Conservation (phyloP, 768 basidiomycete species). For the Xerocomus brunneocitrinus region DNA sequence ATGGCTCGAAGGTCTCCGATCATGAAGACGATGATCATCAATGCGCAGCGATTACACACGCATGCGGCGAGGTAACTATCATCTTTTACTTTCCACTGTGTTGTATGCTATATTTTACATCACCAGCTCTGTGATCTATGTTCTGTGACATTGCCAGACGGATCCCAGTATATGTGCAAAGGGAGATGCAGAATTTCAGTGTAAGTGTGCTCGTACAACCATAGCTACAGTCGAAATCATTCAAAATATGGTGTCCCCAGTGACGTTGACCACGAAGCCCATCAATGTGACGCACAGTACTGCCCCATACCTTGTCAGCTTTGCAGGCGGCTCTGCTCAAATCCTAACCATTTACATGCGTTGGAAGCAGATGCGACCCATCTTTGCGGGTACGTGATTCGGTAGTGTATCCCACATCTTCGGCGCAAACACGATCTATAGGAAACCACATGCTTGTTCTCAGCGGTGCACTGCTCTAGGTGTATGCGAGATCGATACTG, state of each 20-base stretch:
- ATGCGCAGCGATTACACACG: conserved; percentile 49
- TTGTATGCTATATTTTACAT: background rate
- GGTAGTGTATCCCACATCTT: background rate
- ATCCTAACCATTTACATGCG: conserved; percentile 49
- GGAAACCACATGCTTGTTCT: conserved; percentile 47
- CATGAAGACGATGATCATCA: conserved; percentile 49
- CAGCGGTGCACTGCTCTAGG: conserved; percentile 43
- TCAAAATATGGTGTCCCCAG: conserved; percentile 28
- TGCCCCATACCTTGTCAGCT: conserved; percentile 54
- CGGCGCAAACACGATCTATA: conserved; percentile 7
- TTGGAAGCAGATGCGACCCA: conserved; percentile 39
- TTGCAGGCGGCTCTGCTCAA: conserved; percentile 49
- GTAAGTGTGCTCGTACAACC: conserved; percentile 24
- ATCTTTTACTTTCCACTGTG: background rate
- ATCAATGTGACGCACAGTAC: conserved; percentile 46
- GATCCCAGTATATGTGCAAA: conserved; percentile 35
- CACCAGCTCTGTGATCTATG: conserved; percentile 42
- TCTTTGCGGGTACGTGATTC: conserved; percentile 50
- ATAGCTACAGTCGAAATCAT: background rate
- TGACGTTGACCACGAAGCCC: conserved; percentile 41
- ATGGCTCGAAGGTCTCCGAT: conserved; percentile 36
- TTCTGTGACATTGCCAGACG: conserved; percentile 22
- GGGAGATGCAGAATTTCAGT: conserved; percentile 40
- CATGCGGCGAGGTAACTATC: conserved; percentile 48
- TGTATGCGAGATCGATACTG: conserved; percentile 53